Conservation (phyloP, 768 basidiomycete genomes). For the Chalciporus chontae region DNA sequence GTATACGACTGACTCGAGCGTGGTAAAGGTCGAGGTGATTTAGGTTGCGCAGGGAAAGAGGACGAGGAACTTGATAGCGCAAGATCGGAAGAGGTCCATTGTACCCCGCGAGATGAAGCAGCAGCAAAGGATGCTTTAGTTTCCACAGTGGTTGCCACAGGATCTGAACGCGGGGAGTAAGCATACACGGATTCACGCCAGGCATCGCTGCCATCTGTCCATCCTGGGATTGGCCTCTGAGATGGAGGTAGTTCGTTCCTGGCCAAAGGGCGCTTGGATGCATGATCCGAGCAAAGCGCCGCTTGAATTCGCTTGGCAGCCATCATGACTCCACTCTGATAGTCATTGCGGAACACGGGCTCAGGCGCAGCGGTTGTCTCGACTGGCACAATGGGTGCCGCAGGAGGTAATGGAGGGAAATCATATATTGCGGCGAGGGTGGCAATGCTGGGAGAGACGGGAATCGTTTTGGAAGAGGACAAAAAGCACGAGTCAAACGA, state of each 20-base stretch:
- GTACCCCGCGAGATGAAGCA: slow-evolving; percentile 48
- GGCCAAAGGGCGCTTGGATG: slow-evolving; percentile 33
- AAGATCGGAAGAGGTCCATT: slow-evolving; percentile 42
- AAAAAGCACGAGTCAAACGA: slow-evolving; percentile 35
- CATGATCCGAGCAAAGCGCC: slow-evolving; percentile 40
- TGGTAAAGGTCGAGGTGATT: slow-evolving; percentile 21
- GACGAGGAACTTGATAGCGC: slow-evolving; percentile 18
- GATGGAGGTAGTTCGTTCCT: slow-evolving; percentile 34
- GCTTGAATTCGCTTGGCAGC: slow-evolving; percentile 53
- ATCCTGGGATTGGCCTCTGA: slow-evolving; percentile 52
- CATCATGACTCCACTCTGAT: slow-evolving; percentile 67
- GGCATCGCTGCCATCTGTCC: slow-evolving; percentile 63
- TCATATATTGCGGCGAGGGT: slow-evolving; percentile 39
- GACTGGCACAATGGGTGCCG: slow-evolving; percentile 38
- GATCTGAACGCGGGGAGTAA: slow-evolving; percentile 40
- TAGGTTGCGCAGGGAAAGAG: slow-evolving; percentile 24
- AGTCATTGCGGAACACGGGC: slow-evolving; percentile 38
- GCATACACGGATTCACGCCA: slow-evolving; percentile 68
- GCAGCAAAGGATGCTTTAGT: slow-evolving; percentile 45
- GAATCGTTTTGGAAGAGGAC: slow-evolving; percentile 20
- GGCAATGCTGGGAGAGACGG: slow-evolving; percentile 32
- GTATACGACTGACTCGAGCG: slow-evolving; percentile 32
- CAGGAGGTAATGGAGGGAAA: slow-evolving; percentile 54
- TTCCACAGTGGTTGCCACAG: slow-evolving; percentile 27
- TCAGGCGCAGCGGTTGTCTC: slow-evolving; percentile 22